phyloP scores from a whole-genome alignment of 805 yeast genomes.

The Suhomyces sp. region DNA sequence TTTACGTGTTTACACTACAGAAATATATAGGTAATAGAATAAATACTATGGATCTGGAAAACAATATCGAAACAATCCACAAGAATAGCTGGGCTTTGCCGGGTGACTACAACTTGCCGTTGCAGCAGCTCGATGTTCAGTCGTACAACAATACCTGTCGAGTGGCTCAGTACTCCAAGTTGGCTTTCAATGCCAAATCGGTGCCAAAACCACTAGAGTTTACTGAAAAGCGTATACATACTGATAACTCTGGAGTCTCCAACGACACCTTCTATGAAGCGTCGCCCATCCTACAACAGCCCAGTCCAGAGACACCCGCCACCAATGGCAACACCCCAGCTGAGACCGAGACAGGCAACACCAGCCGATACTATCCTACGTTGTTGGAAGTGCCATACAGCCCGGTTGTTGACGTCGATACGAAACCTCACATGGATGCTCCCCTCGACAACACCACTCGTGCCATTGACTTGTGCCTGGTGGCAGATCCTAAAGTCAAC shows the following conservation, averaged over 20 bases:
- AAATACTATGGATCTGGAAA: background rate
- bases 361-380: conserved; percentile 4
- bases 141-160: background rate
- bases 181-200: too few species aligned
- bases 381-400: conserved; percentile 6
- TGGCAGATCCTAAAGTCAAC: conserved; percentile 2
- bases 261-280: conserved; percentile 17
- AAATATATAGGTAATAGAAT: background rate
- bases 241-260: background rate
- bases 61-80: background rate
- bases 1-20: too few species aligned
- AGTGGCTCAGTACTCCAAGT: background rate
- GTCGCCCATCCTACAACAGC: conserved; percentile 11
- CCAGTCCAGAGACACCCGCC: background rate
- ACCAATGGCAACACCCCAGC: too few species aligned
- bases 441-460: conserved; percentile 9
- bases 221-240: background rate
- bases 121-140: background rate
- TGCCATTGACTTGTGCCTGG: conserved; percentile 6
- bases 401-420: conserved; percentile 9
- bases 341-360: too few species aligned
- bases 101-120: background rate
- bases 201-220: too few species aligned
- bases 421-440: conserved; percentile 11
- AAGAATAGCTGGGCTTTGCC: background rate